Base-by-base conservation (phyloP, 2,329 filamentous ascomycete genomes). In the Cryphonectria naterciae region DNA sequence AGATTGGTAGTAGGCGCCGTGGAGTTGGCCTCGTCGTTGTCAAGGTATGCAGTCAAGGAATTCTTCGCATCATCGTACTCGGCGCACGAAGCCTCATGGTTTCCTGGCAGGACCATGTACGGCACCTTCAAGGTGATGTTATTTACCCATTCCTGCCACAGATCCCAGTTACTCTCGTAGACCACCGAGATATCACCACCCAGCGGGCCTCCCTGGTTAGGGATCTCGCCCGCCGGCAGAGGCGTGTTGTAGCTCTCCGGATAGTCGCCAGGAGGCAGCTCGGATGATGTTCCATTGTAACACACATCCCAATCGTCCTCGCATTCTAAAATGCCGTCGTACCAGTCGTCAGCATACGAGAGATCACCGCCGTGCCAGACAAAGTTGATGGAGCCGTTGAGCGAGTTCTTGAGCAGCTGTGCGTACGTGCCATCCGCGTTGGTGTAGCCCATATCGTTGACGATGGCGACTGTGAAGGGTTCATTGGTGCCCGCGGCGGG, bases 371-470 rank as follows among this genome's bases (percentile, higher is more conserved):
- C 84, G 75, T 87, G 85, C 85, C 85, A 87, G 37, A 82, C 83
- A 74, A 87, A 86, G 4, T 81, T 81, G 17, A 69, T 22, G 25
- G 80, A 73, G n/a, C 82, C 83, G n/a, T 84, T 80, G n/a, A 81
- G 76, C 54, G 80, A 80, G 6, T 79, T 82, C 52, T 81, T 74
- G 49, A 74, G 75, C 19, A 87, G 77, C 61, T 85, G 78, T 72
- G 81, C 78, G 77, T 81, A 81, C 1, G 85, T 86, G 22, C 85
- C 85, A 1, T 79, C 76, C 25, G 84, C 85, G 66, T 86, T 86
- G 61, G 84, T 86, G 77, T 86, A 86, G 10, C 85, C 85, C 85
- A 87, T 86, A 72, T 87, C 85, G 72, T 85, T 85, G 54, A 87
- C 73, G 1, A 87, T 81, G 28, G 83, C 84, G 19, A 86, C 77